Evolutionary conservation across 2,329 filamentous ascomycete species (phyloP).

Genomic region (Fusarium sp.): DNA sequence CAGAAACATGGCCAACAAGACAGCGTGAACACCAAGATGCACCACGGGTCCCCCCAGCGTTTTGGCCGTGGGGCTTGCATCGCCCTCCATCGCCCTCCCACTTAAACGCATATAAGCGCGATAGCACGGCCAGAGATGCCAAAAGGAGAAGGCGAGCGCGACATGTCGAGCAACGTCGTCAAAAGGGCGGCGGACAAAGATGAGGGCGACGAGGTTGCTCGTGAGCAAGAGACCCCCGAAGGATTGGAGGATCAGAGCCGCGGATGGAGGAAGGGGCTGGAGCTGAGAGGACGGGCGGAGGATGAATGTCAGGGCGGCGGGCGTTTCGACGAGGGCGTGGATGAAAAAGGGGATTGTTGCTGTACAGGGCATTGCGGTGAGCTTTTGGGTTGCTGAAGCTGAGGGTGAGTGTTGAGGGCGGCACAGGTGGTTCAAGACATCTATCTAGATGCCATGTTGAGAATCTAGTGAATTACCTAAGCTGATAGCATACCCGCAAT

Average conservation of each 20-base stretch:
- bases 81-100: constrained; percentile 38
- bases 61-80: constrained; percentile 19
- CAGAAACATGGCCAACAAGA: constrained; percentile 51
- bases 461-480: constrained; percentile 13
- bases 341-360: constrained; percentile 48
- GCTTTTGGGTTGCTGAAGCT: not conserved
- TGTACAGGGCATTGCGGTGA: constrained; percentile 6
- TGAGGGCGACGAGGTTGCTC: constrained; percentile 55
- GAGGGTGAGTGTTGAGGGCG: not conserved
- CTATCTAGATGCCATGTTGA: not conserved
- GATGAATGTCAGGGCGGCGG: constrained; percentile 58
- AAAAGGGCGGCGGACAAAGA: constrained; percentile 47
- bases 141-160: constrained; percentile 55
- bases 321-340: constrained; percentile 53
- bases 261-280: constrained; percentile 50
- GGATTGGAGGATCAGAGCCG: constrained; percentile 56
- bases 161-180: constrained; percentile 48
- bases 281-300: constrained; percentile 55
- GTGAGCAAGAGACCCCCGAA: constrained; percentile 59
- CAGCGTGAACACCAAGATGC: constrained; percentile 56
- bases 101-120: constrained; percentile 51
- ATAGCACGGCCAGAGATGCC: constrained; percentile 59
- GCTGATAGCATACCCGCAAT: constrained; percentile 2
- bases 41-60: constrained; percentile 57
- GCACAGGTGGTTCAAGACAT: not conserved